Evolutionary conservation across 2,329 filamentous ascomycete species (phyloP), one percentile per base, ranked within the genome.

Genomic region (Colletotrichum sp.): DNA sequence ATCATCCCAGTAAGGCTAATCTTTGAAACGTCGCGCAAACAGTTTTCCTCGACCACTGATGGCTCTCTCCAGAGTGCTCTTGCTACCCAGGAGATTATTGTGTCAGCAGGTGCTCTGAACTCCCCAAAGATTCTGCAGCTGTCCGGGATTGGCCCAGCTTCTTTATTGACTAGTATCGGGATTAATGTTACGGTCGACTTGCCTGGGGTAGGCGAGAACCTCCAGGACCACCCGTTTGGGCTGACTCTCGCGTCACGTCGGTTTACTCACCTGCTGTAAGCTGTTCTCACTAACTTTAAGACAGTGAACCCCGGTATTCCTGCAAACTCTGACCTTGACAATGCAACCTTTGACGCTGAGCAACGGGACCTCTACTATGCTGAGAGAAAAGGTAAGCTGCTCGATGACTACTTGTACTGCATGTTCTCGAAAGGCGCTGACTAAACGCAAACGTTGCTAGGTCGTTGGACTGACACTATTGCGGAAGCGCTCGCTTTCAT

Each of bases 91-190:
- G 87, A 88, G 55, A 83, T 87, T 7, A 81, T 88, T 10, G 60
- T 88, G 5, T 82, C 85, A 1, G 84, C 86, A 4, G 87, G 87
- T 2, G 81, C 83, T 4, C 57, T 85, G 12, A 81, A 84, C 75
- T 88, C 81, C 24, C 87, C 82, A 30, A 84, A 88, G 63, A 79
- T 90, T 4, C 82, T 91, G 0, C 86, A 90, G 76, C 81, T 88
- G 2, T 89, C 88, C 15, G 89, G 89, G 0, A 84, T 91, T 6
- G 89, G 89, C 0, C 82, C 84, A 6, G 77, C 80, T 7, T 78
- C 81, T 4, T 77, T 86, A 1, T 79, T 90, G 6, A 71, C 81
- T 0, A 73, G 77, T 5, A 79, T 85, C 18, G 81, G 81, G 0
- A 87, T 91, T 21, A 75, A 81, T 4, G 9, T 30, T 4, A 16